phyloP scores from a whole-genome alignment of 345 rosid species.

The Salix brachista region DNA sequence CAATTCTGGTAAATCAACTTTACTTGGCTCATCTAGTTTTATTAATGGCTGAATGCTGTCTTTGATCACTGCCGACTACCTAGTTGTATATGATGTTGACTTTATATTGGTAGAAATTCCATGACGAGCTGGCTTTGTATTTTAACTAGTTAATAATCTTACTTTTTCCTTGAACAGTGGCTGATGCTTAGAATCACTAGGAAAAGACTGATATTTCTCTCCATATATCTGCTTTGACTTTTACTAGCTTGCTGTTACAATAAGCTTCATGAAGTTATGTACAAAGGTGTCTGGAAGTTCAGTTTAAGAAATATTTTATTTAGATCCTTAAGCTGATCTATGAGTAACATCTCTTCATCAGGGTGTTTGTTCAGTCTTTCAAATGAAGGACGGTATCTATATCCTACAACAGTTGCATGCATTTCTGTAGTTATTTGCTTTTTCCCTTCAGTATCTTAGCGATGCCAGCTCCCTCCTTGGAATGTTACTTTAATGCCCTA shows the following conservation, averaged over 20 bases:
- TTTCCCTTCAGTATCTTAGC: neutral
- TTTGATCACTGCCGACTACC: neutral
- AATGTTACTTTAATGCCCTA: neutral
- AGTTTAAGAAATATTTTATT: neutral
- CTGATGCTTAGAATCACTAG: neutral
- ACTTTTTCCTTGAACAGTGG: neutral
- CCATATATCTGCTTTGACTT: neutral
- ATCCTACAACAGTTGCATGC: neutral
- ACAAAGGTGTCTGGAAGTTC: neutral
- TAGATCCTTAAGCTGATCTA: neutral
- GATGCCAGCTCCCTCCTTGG: slow-evolving; percentile 4
- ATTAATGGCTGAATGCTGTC: neutral
- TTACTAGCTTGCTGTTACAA: neutral
- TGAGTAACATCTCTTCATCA: neutral
- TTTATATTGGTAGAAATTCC: neutral
- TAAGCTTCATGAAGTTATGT: neutral
- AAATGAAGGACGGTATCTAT: neutral
- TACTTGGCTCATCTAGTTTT: neutral
- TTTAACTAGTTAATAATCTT: neutral
- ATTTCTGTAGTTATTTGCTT: neutral
- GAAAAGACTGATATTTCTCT: neutral
- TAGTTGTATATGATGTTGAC: neutral
- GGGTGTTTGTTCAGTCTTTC: neutral
- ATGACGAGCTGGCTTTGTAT: neutral
- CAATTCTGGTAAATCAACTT: neutral